Conservation (phyloP, 2,329 filamentous ascomycete species). For the Calonectria fujianensis region DNA sequence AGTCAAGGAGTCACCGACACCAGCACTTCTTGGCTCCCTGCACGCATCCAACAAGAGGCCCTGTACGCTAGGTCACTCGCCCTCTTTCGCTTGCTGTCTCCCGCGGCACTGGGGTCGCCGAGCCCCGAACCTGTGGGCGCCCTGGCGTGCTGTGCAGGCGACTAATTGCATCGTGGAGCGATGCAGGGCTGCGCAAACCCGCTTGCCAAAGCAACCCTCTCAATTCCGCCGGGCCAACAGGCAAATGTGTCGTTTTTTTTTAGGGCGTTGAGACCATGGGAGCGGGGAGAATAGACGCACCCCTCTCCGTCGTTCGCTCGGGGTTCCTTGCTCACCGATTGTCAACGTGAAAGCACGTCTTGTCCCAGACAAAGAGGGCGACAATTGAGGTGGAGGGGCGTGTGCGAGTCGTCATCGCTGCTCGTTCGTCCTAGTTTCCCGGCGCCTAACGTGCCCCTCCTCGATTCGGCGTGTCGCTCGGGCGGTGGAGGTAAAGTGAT, state of each 20-base stretch:
- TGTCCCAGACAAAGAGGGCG: constrained; percentile 22
- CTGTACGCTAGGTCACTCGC: constrained; percentile 22
- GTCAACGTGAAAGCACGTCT: constrained; percentile 16
- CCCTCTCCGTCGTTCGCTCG: constrained; percentile 9
- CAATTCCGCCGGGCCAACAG: background rate
- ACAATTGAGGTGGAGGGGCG: constrained; percentile 19
- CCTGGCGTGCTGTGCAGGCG: constrained; percentile 9
- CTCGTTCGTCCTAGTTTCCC: constrained; percentile 30
- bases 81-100: constrained; percentile 4
- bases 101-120: constrained; percentile 29
- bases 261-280: constrained; percentile 1
- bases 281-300: constrained; percentile 6
- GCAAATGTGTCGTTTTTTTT: constrained; percentile 19
- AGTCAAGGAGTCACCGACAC: constrained; percentile 41
- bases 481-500: constrained; percentile 41
- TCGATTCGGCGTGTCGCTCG: constrained; percentile 28
- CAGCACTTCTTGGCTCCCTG: constrained; percentile 19
- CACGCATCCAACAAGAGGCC: constrained; percentile 18
- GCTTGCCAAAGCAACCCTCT: constrained; percentile 11
- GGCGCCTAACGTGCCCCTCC: constrained; percentile 24
- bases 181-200: constrained; percentile 4
- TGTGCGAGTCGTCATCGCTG: constrained; percentile 21
- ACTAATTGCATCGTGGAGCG: constrained; percentile 9
- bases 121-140: constrained; percentile 19
- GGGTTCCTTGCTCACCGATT: constrained; percentile 25